phyloP scores from a whole-genome alignment of 805 yeast species.

The Metschnikowia noctiluminum region DNA sequence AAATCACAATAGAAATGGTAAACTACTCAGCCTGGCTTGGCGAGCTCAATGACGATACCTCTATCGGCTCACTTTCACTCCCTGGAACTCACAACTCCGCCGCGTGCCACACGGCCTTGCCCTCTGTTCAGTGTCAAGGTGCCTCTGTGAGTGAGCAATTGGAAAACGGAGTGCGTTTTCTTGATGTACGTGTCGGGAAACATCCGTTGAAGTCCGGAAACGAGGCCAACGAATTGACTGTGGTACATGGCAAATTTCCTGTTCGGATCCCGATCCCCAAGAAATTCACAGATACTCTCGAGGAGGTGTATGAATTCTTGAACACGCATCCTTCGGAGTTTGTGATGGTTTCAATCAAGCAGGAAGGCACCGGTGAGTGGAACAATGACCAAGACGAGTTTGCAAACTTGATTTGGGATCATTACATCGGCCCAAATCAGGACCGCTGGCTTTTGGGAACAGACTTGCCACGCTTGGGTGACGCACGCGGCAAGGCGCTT shows the following conservation, averaged over 20 bases:
- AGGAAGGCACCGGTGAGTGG: constrained; percentile 71
- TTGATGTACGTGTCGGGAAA: constrained; percentile 65
- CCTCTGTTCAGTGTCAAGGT: constrained; percentile 76
- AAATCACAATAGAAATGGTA: constrained; percentile 26
- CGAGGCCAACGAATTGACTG: constrained; percentile 54
- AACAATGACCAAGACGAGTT: constrained; percentile 62
- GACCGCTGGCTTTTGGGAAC: constrained; percentile 59
- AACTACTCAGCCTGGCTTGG: constrained; percentile 51
- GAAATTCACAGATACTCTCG: constrained; percentile 48
- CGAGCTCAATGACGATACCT: constrained; percentile 48
- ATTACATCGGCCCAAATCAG: constrained; percentile 47
- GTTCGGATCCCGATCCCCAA: constrained; percentile 58
- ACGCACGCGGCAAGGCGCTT: constrained; percentile 63
- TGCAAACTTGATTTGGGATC: constrained; percentile 56
- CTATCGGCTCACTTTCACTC: constrained; percentile 52
- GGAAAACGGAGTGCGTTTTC: constrained; percentile 69
- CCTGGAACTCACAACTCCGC: constrained; percentile 89
- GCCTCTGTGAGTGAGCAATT: constrained; percentile 58
- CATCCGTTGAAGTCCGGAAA: constrained; percentile 51
- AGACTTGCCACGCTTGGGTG: constrained; percentile 55
- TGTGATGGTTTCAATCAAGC: constrained; percentile 66
- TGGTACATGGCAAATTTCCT: constrained; percentile 75
- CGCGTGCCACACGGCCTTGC: constrained; percentile 66
- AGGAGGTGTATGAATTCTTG: constrained; percentile 59
- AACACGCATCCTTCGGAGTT: constrained; percentile 52